Base-by-base conservation (phyloP, 176 grass and related monocot genomes). In the Hyparrhenia diplandra region DNA sequence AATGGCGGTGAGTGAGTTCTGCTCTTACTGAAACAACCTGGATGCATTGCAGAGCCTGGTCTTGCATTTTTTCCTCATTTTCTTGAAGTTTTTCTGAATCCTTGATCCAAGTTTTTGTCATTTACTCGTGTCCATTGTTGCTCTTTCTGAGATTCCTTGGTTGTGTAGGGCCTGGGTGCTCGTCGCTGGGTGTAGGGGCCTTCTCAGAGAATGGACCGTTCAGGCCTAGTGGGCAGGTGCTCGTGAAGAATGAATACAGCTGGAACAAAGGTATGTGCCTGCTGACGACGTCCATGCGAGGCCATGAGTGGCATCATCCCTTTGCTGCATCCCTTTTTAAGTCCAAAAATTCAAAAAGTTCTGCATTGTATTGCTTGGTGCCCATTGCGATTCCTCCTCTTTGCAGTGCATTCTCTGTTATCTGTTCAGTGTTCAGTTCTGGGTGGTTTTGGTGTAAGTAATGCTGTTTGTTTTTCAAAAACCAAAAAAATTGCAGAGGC, bases 131-230 rank as follows among this genome's bases (percentile, higher is more conserved):
- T 46, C 5, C 24, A 3, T 28, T 10, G 3, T 55, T 54, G 18
- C 24, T 92, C 37, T 75, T 85, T 74, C 75, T 76, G 35, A 89
- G 47, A 30, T 62, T 84, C 51, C 49, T 52, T 24, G 31, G 78
- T 21, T 29, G 8, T 77, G 74, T 25, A 98, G 96, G 96, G 21
- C 96, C 96, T 89, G 96, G 96, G 21, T 99, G 96, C 63, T 99
- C 96, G 69, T 99, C 96, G 59, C 89, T 99, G 74, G 96, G 96
- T 77, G 96, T 99, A 46, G 96, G 96, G 67, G 96, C 96, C 62
- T 99, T 99, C 88, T 99, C 96, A 69, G 96, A 99, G 87, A 99
- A 99, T 74, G 96, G 96, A 45, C 96, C 96, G 52, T 99, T 99
- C 81, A 89, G 96, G 79, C 96, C 96, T 27, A 95, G 88, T 80